Evolutionary conservation across 192 early-diverging fungal species (phyloP), one percentile per base, ranked within the genome.

Genomic region (Backusella psychrophila): DNA sequence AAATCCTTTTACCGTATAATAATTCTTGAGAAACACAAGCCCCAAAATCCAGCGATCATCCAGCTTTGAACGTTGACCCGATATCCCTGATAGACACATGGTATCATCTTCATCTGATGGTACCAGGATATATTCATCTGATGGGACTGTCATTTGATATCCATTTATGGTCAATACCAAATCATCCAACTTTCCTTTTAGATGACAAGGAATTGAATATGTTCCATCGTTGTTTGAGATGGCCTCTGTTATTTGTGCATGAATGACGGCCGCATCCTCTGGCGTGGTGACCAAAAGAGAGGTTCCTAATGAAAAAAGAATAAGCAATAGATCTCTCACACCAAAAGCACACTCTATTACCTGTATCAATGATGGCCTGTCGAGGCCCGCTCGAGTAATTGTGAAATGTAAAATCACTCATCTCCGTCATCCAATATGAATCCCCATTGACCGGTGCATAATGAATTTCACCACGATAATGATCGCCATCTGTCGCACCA

Each of bases 391-490:
- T 73, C 23, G 79, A 67, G 0, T 65, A 36, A 26, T 78, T 69
- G 9, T 73, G 77, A 66, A 87, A 80, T 38, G 71, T 75, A 53
- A 85, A 72, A 0, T 75, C 72, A 9, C 84, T 77, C 52, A 85
- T 73, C 15, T 84, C 56, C 9, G 84, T 72, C 33, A 75, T 75
- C 91, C 92, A 92, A 76, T 90, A 93, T 46, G 82, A 81, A 23
- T 87, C 73, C 26, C 85, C 84, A 8, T 81, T 86, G 2, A 90
- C 81, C 5, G 81, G 84, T 73, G 82, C 83, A 80, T 85, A 90
- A 26, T 85, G 73, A 31, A 87, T 80, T 17, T 74, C 72, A 26
- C 86, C 88, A 73, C 78, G 76, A 75, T 83, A 86, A 34, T 80
- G 83, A 46, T 85, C 72, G 72, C 76, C 69, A 75, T 89, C 87